Evolutionary conservation across 805 yeast genomes (phyloP).

Genomic region (Saturnispora silvae): DNA sequence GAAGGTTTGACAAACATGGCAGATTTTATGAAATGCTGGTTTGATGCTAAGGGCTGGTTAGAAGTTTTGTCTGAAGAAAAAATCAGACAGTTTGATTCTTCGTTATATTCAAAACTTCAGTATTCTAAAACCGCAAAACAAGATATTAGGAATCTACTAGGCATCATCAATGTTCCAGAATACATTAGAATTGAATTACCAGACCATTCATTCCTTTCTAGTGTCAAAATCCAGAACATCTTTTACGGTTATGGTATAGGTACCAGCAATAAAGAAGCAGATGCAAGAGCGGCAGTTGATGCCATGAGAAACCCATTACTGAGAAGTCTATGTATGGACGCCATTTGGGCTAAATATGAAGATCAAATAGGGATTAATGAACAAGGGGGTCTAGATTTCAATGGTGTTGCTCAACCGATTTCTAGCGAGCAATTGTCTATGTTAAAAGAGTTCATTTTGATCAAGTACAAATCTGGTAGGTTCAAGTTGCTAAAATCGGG

Average conservation of each 20-base stretch:
- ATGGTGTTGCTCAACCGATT: constrained; percentile 4
- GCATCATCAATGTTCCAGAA: constrained; percentile 45
- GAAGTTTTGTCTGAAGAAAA: constrained; percentile 34
- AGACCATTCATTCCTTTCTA: constrained; percentile 26
- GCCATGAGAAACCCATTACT: constrained; percentile 29
- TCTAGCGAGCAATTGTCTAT: constrained; percentile 3
- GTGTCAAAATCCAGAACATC: constrained; percentile 54
- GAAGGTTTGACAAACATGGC: constrained; percentile 37
- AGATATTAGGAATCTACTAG: constrained; percentile 43
- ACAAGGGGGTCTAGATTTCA: constrained; percentile 11
- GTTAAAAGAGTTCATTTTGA: constrained; percentile 7
- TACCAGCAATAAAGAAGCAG: constrained; percentile 62
- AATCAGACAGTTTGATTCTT: constrained; percentile 11
- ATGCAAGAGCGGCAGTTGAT: constrained; percentile 70
- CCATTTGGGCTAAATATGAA: constrained; percentile 11
- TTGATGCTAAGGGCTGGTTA: constrained; percentile 47
- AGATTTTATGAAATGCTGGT: constrained; percentile 29
- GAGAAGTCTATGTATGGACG: constrained; percentile 9
- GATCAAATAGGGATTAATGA: constrained; percentile 9
- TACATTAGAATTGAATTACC: constrained; percentile 28
- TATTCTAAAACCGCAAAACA: constrained; percentile 33
- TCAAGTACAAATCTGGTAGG: constrained; percentile 8
- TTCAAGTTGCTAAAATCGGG: constrained; percentile 10
- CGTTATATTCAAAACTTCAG: constrained; percentile 10
- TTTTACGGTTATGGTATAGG: constrained; percentile 64